phyloP scores from a whole-genome alignment of 2,329 filamentous ascomycete genomes.

The Aspergillus novofumigatus region DNA sequence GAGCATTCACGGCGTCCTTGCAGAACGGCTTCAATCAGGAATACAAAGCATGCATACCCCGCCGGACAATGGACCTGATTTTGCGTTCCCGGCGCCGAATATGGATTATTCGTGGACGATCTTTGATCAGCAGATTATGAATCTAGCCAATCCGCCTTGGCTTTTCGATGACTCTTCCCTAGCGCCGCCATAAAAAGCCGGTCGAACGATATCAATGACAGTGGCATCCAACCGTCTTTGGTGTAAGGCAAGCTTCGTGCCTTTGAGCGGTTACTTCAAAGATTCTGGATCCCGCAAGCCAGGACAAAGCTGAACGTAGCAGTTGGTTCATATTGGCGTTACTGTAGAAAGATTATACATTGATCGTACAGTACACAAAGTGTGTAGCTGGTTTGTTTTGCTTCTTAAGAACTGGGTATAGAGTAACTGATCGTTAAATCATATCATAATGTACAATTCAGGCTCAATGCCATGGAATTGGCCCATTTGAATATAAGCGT shows the following conservation, averaged over 20 bases:
- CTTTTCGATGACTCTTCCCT: constrained; percentile 16
- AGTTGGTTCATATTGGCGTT: too few relatives aligned
- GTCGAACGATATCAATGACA: neutral
- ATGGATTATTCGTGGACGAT: constrained; percentile 27
- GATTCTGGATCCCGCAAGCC: neutral
- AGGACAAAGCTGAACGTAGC: too few relatives aligned
- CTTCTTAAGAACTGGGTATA: constrained; percentile 4
- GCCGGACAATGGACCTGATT: constrained; percentile 17
- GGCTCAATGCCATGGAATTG: neutral
- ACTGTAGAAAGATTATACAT: neutral
- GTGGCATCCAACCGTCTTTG: too few relatives aligned
- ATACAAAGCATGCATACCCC: constrained; percentile 28
- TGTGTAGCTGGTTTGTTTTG: neutral
- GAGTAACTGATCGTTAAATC: constrained; percentile 13
- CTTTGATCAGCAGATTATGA: constrained; percentile 29
- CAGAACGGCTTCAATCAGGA: constrained; percentile 21
- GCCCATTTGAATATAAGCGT: neutral
- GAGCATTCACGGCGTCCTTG: constrained; percentile 24
- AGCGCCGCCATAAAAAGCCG: neutral
- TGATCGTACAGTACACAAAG: neutral
- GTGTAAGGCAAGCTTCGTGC: neutral
- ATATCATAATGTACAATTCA: constrained; percentile 10
- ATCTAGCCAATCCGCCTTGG: constrained; percentile 26
- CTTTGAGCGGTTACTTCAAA: neutral
- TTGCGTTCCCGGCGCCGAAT: constrained; percentile 16